These are phyloP conservation scores for Gracilariopsis chorda DNA, from an alignment of 23 red algal species.

Conservation along the genomic window DNA sequence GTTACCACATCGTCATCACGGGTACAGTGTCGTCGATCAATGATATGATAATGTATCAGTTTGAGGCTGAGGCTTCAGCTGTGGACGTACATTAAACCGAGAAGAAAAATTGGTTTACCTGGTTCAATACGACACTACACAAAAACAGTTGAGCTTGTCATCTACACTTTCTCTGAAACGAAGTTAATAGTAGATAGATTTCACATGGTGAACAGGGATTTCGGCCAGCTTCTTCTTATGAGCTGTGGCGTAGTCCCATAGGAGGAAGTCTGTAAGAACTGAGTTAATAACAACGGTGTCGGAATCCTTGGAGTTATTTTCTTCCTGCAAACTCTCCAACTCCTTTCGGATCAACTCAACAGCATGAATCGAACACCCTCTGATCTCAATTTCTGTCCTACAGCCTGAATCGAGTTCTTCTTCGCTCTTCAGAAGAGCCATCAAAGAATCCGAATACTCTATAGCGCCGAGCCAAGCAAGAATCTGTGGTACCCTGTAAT, in stretches of 20 bases:
- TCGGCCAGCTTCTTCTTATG: conserved; percentile 5
- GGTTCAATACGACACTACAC: too few species aligned
- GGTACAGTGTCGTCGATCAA: too few species aligned
- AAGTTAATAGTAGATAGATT: conserved; percentile 24
- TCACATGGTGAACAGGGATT: conserved; percentile 27
- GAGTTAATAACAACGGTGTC: conserved; percentile 9
- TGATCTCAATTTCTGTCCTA: conserved; percentile 14
- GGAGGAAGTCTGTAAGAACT: conserved; percentile 18
- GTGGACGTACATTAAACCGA: too few species aligned
- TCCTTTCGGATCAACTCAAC: conserved; percentile 38
- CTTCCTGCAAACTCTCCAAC: background rate
- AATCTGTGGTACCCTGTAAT: conserved; percentile 40
- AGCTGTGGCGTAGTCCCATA: conserved; percentile 50
- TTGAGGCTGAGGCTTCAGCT: too few species aligned
- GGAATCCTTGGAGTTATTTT: background rate
- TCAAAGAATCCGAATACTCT: background rate
- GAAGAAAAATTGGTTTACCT: too few species aligned
- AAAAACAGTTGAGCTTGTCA: too few species aligned
- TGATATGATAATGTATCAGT: too few species aligned
- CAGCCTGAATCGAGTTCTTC: background rate
- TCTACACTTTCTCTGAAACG: too few species aligned
- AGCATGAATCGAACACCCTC: conserved; percentile 41
- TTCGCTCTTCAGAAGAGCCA: background rate
- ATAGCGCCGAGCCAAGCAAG: conserved; percentile 32
- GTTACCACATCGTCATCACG: too few species aligned